Evolutionary conservation across 208 protist species (phyloP), one percentile per base, ranked within the genome.

Genomic region (Crithidia bombi): DNA sequence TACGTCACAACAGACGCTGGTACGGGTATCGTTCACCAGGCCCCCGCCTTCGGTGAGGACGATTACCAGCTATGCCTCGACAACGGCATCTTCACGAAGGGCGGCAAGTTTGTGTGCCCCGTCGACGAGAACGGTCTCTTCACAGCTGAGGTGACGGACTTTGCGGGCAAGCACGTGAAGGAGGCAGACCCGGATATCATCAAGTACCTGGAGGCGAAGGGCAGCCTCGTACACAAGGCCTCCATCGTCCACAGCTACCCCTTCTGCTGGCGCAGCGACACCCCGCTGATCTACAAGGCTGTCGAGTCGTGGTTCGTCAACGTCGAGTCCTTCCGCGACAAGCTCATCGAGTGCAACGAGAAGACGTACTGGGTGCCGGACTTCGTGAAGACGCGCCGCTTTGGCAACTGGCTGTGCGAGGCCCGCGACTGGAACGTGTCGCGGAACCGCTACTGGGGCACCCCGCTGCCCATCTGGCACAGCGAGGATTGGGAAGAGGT

Each of bases 1-100:
- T 99, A 99, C 81, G 99, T 99, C 38, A 98, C 96, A 28, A 93
- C 93, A 44, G 96, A 98, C 66, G 85, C 71, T 36, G 99, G 99
- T 93, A 99, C 98, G n/a, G 99, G 99, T 83, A 93, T 99, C 38
- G 99, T 99, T 5, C 99, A 99, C 80, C 82, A 96, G 64, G 99
- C 99, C 28, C 99, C 99, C 19, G 98, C 92, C 33, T 99, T 99
- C 87, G 99, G 99, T 90, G 99, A 99, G 86, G 99, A 99, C 68
- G 99, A 99, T 97, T 99, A 97, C 85, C 85, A 93, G 25, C 95
- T 98, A 9, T 99, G 98, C 89, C 61, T 99, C 19, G 74, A 73
- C 32, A 26, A 91, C 61, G 96, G 96, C n/a, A 81, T 99, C 39
- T 95, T 99, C 47, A 82, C 86, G 30, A 86, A 92, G 73, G 82